phyloP scores from a whole-genome alignment of 345 rosid species.

The Trapa bicornis region DNA sequence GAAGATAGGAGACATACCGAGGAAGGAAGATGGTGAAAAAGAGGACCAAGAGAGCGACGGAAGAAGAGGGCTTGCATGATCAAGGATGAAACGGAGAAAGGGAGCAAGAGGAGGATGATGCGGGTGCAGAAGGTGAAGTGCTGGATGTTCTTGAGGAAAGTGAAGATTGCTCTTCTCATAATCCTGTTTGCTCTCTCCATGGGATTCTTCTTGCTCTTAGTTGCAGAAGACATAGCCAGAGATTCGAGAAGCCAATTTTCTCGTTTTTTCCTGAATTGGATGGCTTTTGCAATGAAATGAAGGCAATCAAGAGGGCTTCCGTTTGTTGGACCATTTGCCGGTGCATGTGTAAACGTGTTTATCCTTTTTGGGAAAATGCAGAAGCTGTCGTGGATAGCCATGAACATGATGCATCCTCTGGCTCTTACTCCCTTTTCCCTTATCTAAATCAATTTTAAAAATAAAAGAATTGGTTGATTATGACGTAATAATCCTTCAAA shows the following conservation, averaged over 20 bases:
- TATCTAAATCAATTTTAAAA: background rate
- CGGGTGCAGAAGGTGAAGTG: conserved; percentile 17
- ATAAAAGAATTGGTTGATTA: background rate
- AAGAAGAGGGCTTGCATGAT: conserved; percentile 11
- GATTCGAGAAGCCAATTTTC: background rate
- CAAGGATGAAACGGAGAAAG: conserved; percentile 32
- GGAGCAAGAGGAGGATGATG: conserved; percentile 23
- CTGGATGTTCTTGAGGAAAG: conserved; percentile 23
- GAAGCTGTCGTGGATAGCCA: background rate
- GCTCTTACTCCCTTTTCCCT: too few relatives aligned
- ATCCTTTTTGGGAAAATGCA: too few relatives aligned
- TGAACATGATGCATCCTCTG: background rate
- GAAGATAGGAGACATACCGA: conserved; percentile 1
- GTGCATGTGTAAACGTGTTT: background rate
- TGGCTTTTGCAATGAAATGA: background rate
- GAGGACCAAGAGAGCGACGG: background rate
- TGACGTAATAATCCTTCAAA: too few relatives aligned
- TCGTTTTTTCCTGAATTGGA: background rate
- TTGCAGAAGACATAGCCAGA: background rate
- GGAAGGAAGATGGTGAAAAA: background rate
- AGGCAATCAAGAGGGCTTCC: too few relatives aligned
- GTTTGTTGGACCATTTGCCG: background rate
- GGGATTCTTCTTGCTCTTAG: background rate
- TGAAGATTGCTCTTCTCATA: conserved; percentile 30
- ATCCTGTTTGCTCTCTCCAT: conserved; percentile 24